These are phyloP conservation scores for Pyricularia grisea DNA, from an alignment of 2,329 filamentous ascomycete genomes.

Conservation along the genomic window DNA sequence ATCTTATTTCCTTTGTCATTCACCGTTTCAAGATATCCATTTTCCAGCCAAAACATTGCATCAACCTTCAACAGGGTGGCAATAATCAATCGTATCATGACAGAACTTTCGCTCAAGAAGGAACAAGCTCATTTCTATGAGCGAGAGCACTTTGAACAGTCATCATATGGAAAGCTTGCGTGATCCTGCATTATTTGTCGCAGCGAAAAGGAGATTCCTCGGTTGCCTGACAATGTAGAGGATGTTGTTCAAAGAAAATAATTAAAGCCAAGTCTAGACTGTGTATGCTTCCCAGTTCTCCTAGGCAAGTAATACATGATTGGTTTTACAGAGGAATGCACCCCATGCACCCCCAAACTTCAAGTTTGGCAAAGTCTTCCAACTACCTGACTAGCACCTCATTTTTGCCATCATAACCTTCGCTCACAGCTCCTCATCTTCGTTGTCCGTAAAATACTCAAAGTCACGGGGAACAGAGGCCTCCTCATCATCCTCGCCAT, in stretches of 20 bases:
- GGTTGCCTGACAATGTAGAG: background rate
- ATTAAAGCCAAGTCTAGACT: background rate
- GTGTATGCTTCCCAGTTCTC: background rate
- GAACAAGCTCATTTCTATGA: no score
- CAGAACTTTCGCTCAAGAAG: no score
- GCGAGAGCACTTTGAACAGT: no score
- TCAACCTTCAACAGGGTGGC: no score
- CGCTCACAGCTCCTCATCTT: slow-evolving; percentile 23
- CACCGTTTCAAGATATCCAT: background rate
- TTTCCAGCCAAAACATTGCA: background rate
- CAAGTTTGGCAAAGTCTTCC: background rate
- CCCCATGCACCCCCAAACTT: background rate
- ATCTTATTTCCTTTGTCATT: background rate
- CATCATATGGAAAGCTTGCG: no score
- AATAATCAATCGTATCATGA: no score
- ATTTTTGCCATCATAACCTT: background rate
- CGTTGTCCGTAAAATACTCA: slow-evolving; percentile 67
- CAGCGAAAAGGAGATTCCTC: no score
- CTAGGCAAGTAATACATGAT: background rate
- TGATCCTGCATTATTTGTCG: no score
- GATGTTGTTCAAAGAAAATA: background rate
- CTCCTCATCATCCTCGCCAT: slow-evolving; percentile 64
- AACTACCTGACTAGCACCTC: no score
- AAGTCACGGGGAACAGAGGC: slow-evolving; percentile 63
- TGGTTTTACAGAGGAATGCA: background rate